phyloP scores from a whole-genome alignment of 1,139 yeast genomes.

The Candida albicans region DNA sequence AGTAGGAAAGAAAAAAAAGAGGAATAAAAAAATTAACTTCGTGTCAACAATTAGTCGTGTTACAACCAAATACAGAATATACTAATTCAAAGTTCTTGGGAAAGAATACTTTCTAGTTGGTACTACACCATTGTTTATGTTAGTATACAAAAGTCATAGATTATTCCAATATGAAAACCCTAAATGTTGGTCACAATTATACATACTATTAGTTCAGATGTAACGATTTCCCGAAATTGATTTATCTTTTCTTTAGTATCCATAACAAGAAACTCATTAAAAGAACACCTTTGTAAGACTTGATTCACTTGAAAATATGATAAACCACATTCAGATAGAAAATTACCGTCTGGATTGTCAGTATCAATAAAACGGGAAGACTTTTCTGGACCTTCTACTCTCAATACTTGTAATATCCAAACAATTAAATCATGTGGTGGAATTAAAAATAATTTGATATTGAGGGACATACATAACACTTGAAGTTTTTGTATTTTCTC shows the following conservation, averaged over 20 bases:
- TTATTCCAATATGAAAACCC: not conserved
- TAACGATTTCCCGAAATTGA: constrained; percentile 5
- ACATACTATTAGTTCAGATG: constrained; percentile 10
- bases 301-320: constrained; percentile 11
- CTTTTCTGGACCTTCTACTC: constrained; percentile 8
- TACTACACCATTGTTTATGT: constrained; percentile 3
- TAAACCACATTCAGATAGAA: constrained; percentile 14
- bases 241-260: constrained; percentile 7
- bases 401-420: constrained; percentile 9
- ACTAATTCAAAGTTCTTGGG: constrained; percentile 4
- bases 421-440: constrained; percentile 3
- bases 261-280: constrained; percentile 7
- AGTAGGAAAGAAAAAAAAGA: not conserved
- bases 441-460: constrained; percentile 8
- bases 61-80: not conserved
- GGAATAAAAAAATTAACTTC: constrained; percentile 1
- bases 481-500: constrained; percentile 10
- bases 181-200: not conserved
- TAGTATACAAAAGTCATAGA: constrained; percentile 5
- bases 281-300: constrained; percentile 5
- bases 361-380: not conserved
- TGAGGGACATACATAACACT: constrained; percentile 9
- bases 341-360: constrained; percentile 3
- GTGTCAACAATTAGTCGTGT: constrained; percentile 13
- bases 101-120: constrained; percentile 8